These are phyloP conservation scores for Solanum aculeatissimum DNA, from an alignment of 305 asterid species.

Conservation along the genomic window DNA sequence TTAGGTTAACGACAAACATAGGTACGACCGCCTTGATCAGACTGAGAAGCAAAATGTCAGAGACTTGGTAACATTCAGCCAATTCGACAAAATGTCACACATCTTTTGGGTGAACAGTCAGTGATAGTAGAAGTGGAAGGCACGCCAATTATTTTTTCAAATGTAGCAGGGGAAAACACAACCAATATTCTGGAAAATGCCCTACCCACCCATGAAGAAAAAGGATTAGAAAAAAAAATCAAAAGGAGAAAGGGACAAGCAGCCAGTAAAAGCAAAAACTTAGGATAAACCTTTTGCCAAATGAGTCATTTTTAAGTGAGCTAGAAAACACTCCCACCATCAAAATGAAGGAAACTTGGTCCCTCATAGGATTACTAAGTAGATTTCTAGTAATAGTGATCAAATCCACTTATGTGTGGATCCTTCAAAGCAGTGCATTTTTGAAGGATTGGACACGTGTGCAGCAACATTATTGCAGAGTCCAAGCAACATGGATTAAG, in stretches of 20 bases:
- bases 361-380: constrained; percentile 45
- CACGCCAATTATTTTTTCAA: neutral
- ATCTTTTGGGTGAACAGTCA: neutral
- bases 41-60: constrained; percentile 35
- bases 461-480: neutral
- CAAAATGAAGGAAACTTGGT: constrained; percentile 39
- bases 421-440: neutral
- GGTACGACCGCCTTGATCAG: constrained; percentile 32
- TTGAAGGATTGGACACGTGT: neutral
- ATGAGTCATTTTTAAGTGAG: neutral
- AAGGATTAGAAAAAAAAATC: neutral
- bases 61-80: neutral
- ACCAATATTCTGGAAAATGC: neutral
- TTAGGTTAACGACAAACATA: neutral
- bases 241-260: neutral
- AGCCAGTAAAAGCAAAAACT: neutral
- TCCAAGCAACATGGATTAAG: neutral
- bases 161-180: neutral
- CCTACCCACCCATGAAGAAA: neutral
- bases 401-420: neutral
- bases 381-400: neutral
- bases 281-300: neutral
- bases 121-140: neutral
- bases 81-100: neutral
- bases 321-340: neutral